Percentiles rank a stretch among this genome's conserved stretches.
Evolutionary conservation across 148 eudicot genomes (phyloP).

Genomic region (Cornus kousa): DNA sequence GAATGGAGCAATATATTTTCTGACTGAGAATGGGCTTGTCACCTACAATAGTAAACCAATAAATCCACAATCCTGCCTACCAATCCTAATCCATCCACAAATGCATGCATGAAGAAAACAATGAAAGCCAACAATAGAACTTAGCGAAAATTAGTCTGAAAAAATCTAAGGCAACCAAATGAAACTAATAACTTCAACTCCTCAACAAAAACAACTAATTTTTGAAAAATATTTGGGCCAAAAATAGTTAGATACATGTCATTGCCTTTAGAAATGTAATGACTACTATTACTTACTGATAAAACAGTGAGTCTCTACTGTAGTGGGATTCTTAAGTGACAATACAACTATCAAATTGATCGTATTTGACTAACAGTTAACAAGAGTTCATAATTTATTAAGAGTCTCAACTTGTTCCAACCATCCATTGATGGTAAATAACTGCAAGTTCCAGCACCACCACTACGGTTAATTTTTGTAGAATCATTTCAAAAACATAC

Average conservation of each 20-base stretch:
- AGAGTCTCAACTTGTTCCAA: background rate
- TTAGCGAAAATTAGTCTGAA: background rate
- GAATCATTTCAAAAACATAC: slow-evolving; percentile 32
- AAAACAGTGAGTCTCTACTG: background rate
- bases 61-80: background rate
- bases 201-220: background rate
- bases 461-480: too few species aligned
- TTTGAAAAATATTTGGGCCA: background rate
- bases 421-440: too few species aligned
- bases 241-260: background rate
- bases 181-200: background rate
- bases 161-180: background rate
- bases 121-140: background rate
- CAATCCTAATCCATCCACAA: background rate
- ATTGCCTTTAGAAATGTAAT: background rate
- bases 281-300: too few species aligned
- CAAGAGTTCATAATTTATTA: background rate
- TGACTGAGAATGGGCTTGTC: background rate
- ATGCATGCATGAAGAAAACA: background rate
- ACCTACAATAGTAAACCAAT: background rate
- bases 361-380: background rate
- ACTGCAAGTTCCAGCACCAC: too few species aligned
- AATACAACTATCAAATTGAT: background rate
- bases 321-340: background rate
- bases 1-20: background rate